Evolutionary conservation across 129 eudicot genomes (phyloP).

Genomic region (Helichrysum umbraculigerum): DNA sequence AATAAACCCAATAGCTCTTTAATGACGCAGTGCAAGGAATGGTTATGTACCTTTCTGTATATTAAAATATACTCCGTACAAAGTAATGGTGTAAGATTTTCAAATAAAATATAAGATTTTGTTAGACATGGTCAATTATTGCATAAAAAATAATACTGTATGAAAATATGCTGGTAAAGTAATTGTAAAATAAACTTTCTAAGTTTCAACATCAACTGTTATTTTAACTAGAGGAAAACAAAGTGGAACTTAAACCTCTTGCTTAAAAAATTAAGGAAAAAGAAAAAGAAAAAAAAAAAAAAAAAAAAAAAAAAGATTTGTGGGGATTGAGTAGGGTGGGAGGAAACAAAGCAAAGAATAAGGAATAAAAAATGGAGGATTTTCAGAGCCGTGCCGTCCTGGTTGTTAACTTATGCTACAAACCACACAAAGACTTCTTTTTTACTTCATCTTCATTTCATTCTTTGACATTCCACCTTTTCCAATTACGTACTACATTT

Average conservation of each 20-base stretch:
- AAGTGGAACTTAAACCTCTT: background rate
- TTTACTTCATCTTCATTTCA: slow-evolving; percentile 55
- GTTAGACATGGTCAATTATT: too few relatives aligned
- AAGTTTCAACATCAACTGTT: background rate
- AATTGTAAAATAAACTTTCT: too few relatives aligned
- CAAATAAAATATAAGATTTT: too few relatives aligned
- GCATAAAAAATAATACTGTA: too few relatives aligned
- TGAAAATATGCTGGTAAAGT: too few relatives aligned
- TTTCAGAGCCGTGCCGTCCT: slow-evolving; percentile 74
- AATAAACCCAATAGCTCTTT: too few relatives aligned
- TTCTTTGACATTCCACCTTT: slow-evolving; percentile 32
- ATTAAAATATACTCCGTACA: too few relatives aligned
- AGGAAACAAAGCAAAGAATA: slow-evolving; percentile 33
- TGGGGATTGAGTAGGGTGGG: slow-evolving; percentile 38
- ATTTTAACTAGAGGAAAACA: background rate
- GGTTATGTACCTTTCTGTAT: too few relatives aligned
- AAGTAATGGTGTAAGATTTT: too few relatives aligned
- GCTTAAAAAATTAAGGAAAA: too few relatives aligned
- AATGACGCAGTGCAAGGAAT: too few relatives aligned
- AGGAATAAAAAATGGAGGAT: slow-evolving; percentile 30
- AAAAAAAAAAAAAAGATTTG: background rate
- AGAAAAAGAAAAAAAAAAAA: background rate
- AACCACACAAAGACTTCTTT: slow-evolving; percentile 55
- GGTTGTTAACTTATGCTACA: slow-evolving; percentile 61
- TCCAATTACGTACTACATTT: background rate